These are phyloP conservation scores for Aspergillus amoenus DNA, from an alignment of 2,329 filamentous ascomycete species.

Conservation along the genomic window DNA sequence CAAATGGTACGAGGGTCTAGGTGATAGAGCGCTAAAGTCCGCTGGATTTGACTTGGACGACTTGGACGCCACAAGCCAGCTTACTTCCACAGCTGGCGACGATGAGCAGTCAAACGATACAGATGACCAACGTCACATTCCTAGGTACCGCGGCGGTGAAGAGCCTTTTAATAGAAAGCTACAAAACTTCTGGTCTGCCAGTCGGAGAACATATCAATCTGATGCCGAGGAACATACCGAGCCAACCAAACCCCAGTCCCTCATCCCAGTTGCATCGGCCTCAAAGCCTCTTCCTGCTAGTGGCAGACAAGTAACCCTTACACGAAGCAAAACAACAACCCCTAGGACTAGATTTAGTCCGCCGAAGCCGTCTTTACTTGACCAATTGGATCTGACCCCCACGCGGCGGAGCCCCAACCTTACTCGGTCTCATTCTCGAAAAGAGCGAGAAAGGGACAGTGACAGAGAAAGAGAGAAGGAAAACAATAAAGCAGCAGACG, in stretches of 20 bases:
- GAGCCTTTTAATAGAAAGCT: slow-evolving; percentile 38
- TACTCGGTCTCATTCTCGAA: slow-evolving; percentile 27
- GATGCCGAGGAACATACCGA: slow-evolving; percentile 20
- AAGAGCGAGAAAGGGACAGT: neutral
- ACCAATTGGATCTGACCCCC: slow-evolving; percentile 38
- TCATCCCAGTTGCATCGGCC: slow-evolving; percentile 17
- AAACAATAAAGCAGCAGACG: slow-evolving; percentile 17
- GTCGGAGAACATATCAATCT: slow-evolving; percentile 26
- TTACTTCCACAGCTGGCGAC: slow-evolving; percentile 32
- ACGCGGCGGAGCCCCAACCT: slow-evolving; percentile 30
- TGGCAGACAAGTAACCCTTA: slow-evolving; percentile 33
- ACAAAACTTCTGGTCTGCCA: slow-evolving; percentile 40
- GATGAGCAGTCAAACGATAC: slow-evolving; percentile 29
- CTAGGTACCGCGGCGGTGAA: slow-evolving; percentile 27
- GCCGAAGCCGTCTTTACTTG: slow-evolving; percentile 40
- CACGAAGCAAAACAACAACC: slow-evolving; percentile 35
- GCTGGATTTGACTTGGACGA: slow-evolving; percentile 39
- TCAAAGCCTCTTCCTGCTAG: slow-evolving; percentile 22
- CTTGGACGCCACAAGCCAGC: slow-evolving; percentile 29
- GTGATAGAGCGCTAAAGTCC: slow-evolving; percentile 35
- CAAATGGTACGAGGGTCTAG: slow-evolving; percentile 35
- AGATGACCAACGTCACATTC: slow-evolving; percentile 29
- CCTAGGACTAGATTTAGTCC: slow-evolving; percentile 41
- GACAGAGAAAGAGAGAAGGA: neutral
- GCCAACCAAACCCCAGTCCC: slow-evolving; percentile 15